phyloP scores from a whole-genome alignment of 768 basidiomycete species.

The Rickenella mellea region DNA sequence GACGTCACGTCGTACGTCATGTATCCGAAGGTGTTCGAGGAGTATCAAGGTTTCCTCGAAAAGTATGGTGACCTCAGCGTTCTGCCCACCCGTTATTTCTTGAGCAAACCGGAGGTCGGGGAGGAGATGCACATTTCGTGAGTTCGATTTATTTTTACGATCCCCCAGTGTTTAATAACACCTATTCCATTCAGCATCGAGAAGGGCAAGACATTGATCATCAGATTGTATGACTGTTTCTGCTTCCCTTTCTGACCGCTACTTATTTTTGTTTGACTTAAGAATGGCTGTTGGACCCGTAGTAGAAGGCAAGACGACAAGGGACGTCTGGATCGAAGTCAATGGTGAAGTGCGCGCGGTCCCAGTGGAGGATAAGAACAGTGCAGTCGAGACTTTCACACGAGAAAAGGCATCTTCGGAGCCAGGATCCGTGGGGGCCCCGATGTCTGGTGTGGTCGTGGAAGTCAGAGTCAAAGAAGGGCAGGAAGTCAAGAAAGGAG shows the following conservation, averaged over 20 bases:
- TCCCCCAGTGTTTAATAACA: background rate
- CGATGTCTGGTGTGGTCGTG: conserved; percentile 97
- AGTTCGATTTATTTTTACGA: background rate
- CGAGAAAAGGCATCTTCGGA: conserved; percentile 91
- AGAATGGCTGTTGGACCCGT: conserved; percentile 87
- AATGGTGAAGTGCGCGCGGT: conserved; percentile 96
- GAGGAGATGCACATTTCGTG: conserved; percentile 91
- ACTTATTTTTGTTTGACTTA: background rate
- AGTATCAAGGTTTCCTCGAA: conserved; percentile 89
- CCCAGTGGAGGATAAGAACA: conserved; percentile 92
- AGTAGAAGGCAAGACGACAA: conserved; percentile 81
- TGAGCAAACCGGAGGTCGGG: conserved; percentile 81
- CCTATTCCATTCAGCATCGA: conserved; percentile 46
- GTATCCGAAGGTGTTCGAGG: conserved; percentile 99
- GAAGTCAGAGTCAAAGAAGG: conserved; percentile 98
- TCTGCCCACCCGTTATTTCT: conserved; percentile 94
- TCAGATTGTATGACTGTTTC: conserved; percentile 45
- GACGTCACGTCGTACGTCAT: conserved; percentile 96
- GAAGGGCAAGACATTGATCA: conserved; percentile 93
- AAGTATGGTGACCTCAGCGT: conserved; percentile 94
- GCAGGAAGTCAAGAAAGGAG: conserved; percentile 95
- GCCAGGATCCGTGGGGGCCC: conserved; percentile 94
- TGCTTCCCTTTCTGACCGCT: background rate
- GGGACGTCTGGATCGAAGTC: conserved; percentile 98
- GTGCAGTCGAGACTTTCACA: conserved; percentile 89